Base-by-base conservation (phyloP, 2,329 filamentous ascomycete genomes). In the Pseudogymnoascus sp. region DNA sequence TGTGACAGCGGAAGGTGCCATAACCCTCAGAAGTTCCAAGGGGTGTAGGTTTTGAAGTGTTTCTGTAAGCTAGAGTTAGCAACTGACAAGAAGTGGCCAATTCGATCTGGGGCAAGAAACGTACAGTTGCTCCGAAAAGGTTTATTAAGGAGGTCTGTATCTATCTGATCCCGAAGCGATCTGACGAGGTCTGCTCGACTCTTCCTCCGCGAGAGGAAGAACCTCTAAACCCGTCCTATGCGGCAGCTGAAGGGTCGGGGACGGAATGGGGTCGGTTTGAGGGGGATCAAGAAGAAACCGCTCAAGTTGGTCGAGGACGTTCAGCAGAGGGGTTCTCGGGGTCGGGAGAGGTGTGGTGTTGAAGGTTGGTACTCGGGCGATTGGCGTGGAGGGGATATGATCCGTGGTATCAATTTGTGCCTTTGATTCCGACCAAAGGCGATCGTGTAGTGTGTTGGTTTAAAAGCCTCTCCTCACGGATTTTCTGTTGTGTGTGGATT, bases 121-220 rank as follows among this genome's bases (percentile, higher is more conserved):
- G 10, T 64, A 62, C 53, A 59, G 38, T 31, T 62, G 63, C 64
- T 69, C 64, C 65, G 65, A 72, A 73, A 60, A 60, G 73, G 69
- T 71, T 77, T 88, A 81, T 92, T 97, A 97, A 77, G 95, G 95
- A 79, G 95, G 95, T 86, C 91, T 89, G 82, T 93, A 96, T 80
- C 88, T 89, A 83, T 91, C 90, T 84, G 91, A 89, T 88, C 88
- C 91, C 84, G 90, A 84, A 83, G 83, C 88, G 84, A 88, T 87
- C 86, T 90, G 90, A 88, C 91, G 89, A 91, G 90, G 91, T 89
- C 91, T 93, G 89, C 89, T 91, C 90, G 92, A 96, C 91, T 95
- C 95, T 96, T 93, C 95, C 95, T 93, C 93, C 79, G 82, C 82
- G 82, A 95, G 93, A 96, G 93, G 93, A 97, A 97, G 93, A 96